Evolutionary conservation across 371 early-diverging fungal species (phyloP), one percentile per base, ranked within the genome.

Genomic region (Mortierella sp.): DNA sequence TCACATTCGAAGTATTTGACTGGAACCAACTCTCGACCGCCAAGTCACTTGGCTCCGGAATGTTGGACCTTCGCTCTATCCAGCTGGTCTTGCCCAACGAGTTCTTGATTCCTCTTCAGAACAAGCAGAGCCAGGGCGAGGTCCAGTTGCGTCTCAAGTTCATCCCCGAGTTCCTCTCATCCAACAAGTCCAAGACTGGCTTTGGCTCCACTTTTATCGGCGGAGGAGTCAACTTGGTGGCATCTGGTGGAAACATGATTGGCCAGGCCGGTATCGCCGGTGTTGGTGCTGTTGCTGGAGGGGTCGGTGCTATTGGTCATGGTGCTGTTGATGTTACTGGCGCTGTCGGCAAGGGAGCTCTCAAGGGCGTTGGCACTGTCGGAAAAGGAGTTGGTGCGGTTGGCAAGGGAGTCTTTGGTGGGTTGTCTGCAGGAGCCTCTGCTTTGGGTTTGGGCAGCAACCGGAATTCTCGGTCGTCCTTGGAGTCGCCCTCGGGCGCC

Each of bases 1-100:
- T 96, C 84, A 84, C 91, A 38, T 88, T 95, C 16, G 97, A 96
- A 80, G 92, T 95, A 21, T 95, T 93, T 89, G 96, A 96, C 86
- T 96, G 96, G 96, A 96, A 96, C 82, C 94, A 95, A 85, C 74
- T 96, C 34, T 82, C 89, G 54, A 88, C 91, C 14, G 91, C 92
- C 80, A 91, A 90, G 63, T 92, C 93, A 31, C 88, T 96, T 21
- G 92, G 92, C 81, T 89, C 44, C 0, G 82, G 70, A 0, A 19
- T 84, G n/a, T 63, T 92, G 58, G 89, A 89, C 44, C 85, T 90
- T 19, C 78, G 82, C 48, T 78, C 87, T 57, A 45, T 83, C 31
- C 88, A 87, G 55, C 42, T 84, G 50, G 81, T 87, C 11, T 60
- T 87, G 3, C 88, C 82, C 24, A 84, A 84, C 48, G 79, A 87